These are phyloP conservation scores for Fusarium kyushuense DNA, from an alignment of 2,329 filamentous ascomycete genomes.

Conservation along the genomic window DNA sequence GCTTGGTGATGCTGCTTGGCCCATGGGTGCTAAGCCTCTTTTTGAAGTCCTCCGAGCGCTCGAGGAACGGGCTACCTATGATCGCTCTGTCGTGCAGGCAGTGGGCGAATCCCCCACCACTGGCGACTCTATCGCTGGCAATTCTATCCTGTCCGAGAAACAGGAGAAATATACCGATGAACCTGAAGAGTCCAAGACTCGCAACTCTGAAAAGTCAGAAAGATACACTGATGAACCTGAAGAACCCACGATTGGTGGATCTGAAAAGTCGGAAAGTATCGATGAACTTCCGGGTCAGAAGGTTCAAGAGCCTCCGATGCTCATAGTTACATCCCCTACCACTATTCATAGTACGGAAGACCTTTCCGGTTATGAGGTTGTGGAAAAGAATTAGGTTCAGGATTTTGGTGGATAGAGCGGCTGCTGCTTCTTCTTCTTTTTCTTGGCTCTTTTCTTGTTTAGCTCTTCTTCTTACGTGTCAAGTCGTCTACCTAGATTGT, in stretches of 20 bases:
- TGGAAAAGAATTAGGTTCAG: slow-evolving; percentile 6
- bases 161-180: slow-evolving; percentile 37
- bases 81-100: slow-evolving; percentile 46
- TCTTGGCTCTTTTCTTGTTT: too few species aligned
- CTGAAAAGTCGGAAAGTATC: slow-evolving; percentile 49
- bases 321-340: not conserved
- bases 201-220: slow-evolving; percentile 49
- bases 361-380: slow-evolving; percentile 31
- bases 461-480: too few species aligned
- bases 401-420: not conserved
- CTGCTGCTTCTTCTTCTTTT: too few species aligned
- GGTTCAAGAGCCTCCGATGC: not conserved
- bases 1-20: slow-evolving; percentile 55
- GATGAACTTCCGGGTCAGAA: slow-evolving; percentile 12
- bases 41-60: slow-evolving; percentile 56
- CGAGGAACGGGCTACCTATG: slow-evolving; percentile 50
- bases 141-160: slow-evolving; percentile 49
- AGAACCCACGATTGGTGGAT: not conserved
- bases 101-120: slow-evolving; percentile 43
- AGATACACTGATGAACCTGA: slow-evolving; percentile 27
- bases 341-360: slow-evolving; percentile 36
- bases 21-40: slow-evolving; percentile 54
- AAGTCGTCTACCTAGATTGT: not conserved
- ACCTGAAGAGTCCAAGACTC: not conserved
- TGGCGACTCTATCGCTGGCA: slow-evolving; percentile 11